These are phyloP conservation scores for Beta macrorhiza DNA, from an alignment of 179 eudicot genomes.

Conservation along the genomic window DNA sequence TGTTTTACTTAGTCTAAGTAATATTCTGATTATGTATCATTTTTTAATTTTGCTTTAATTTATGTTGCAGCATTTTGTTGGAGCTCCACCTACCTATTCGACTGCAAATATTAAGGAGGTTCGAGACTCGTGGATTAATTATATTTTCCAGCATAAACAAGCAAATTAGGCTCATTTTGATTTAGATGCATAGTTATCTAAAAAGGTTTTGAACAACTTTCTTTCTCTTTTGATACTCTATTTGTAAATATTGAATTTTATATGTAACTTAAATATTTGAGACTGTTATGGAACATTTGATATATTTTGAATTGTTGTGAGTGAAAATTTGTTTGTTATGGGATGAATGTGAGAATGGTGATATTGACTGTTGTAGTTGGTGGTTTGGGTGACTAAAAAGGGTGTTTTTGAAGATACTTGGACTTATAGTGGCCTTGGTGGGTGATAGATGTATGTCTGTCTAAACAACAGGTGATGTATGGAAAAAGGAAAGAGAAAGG, in stretches of 20 bases:
- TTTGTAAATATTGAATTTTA: neutral
- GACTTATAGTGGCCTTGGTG: no score
- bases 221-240: neutral
- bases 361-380: neutral
- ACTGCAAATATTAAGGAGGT: neutral
- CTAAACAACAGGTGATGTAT: no score
- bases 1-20: neutral
- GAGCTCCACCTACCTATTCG: neutral
- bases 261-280: neutral
- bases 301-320: neutral
- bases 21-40: neutral
- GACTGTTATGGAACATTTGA: neutral
- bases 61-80: neutral
- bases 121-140: neutral
- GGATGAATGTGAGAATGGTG: neutral
- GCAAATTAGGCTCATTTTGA: neutral
- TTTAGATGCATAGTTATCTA: neutral
- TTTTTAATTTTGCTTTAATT: neutral
- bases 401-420: no score
- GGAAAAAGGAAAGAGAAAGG: no score
- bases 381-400: neutral
- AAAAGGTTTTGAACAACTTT: neutral
- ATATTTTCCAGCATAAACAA: no score
- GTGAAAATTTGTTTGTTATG: neutral
- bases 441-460: no score